Base-by-base conservation (phyloP, 2,329 filamentous ascomycete species). In the Myriosclerotinia scirpicola region DNA sequence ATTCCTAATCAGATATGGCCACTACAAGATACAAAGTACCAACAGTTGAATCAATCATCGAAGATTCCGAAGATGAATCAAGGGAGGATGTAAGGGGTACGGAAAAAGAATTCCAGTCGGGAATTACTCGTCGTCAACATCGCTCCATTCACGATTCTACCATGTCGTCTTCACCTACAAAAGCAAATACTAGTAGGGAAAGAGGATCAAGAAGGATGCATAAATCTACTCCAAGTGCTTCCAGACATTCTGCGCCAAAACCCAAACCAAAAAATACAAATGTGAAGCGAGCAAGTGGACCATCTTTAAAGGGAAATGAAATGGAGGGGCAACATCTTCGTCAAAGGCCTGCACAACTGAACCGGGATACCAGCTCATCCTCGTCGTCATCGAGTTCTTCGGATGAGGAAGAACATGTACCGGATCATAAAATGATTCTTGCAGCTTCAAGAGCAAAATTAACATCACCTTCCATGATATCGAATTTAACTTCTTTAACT, bases 381-480 rank as follows among this genome's bases (percentile, higher is more conserved):
- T 69, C 69, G 11, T 62, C 30, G 26, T 65, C 64, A 15, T 69
- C 69, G 20, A 64, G 65, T 15, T 73, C 73, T 7, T 73, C 73
- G 17, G 67, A 68, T 14, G 72, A 71, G 1, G 72, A 73, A 3
- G 71, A 71, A 20, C 67, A 74, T 17, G 52, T 67, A 9, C 69
- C 71, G 30, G 70, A 74, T 68, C 72, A 74, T 20, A 69, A 70
- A 46, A 67, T 66, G 5, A 67, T 73, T 12, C 60, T 75, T 46
- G 69, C 73, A 40, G 66, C 69, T 46, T 71, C 72, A 2, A 69
- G 74, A 54, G 68, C 72, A 50, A 68, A 70, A 36, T 69, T 77
- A 34, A 73, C 73, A 7, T 76, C 76, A 20, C 75, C 77, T 6
- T 76, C 76, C 12, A 71, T 73, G 26, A 65, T 75, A n/a, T 78